phyloP scores from a whole-genome alignment of 2,329 filamentous ascomycete genomes.

The Sordariomycetes sp. region DNA sequence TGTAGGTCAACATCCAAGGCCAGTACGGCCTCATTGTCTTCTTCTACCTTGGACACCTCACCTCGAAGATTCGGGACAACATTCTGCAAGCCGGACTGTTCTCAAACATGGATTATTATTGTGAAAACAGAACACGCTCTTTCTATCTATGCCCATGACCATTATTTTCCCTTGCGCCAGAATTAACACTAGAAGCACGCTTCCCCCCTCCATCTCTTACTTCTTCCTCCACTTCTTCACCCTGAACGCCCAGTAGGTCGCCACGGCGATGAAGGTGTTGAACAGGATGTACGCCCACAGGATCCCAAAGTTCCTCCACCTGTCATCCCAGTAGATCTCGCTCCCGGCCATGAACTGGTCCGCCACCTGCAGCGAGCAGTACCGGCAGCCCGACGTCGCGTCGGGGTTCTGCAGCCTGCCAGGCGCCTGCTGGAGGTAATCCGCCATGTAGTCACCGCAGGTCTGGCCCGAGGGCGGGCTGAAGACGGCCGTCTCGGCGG shows the following conservation, averaged over 20 bases:
- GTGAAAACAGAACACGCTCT: too few species aligned
- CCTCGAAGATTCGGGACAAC: too few species aligned
- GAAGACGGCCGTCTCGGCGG: constrained; percentile 49
- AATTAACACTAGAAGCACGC: neutral
- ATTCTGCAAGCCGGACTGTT: too few species aligned
- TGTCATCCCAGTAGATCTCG: constrained; percentile 33
- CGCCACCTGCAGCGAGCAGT: constrained; percentile 51
- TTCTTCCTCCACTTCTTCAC: constrained; percentile 18
- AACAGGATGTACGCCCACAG: constrained; percentile 55
- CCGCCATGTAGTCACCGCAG: constrained; percentile 49
- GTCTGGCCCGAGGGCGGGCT: constrained; percentile 47
- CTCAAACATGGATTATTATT: too few species aligned
- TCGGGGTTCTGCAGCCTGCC: constrained; percentile 51
- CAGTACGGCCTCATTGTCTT: too few species aligned
- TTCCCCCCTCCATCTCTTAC: constrained; percentile 15
- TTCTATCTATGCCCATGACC: too few species aligned
- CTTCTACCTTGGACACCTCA: too few species aligned
- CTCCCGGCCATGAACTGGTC: constrained; percentile 41
- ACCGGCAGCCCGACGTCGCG: constrained; percentile 44
- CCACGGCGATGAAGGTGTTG: constrained; percentile 44
- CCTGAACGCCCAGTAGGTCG: constrained; percentile 49
- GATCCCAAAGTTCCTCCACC: constrained; percentile 60
- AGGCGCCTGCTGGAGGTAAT: constrained; percentile 32
- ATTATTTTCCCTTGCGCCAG: too few species aligned
- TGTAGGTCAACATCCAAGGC: too few species aligned